Percentiles rank a stretch among this genome's conserved stretches.
Evolutionary conservation across 2,329 filamentous ascomycete genomes (phyloP).

Genomic region (Bipolaris oryzae): DNA sequence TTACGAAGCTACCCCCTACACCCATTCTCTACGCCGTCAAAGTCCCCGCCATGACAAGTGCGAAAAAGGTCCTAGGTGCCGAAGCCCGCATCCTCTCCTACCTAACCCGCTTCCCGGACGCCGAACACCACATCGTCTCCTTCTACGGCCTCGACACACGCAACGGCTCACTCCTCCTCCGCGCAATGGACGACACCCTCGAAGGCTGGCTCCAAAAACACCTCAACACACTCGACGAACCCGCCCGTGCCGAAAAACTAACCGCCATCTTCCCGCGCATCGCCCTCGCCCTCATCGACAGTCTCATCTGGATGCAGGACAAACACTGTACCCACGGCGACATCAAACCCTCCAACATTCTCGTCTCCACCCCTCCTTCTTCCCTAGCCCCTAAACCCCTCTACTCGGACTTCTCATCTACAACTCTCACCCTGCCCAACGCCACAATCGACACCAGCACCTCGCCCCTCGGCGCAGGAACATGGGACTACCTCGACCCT

Average conservation of each 20-base stretch:
- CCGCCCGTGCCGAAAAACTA: constrained; percentile 43
- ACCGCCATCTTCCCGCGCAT: constrained; percentile 50
- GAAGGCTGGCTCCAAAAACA: constrained; percentile 39
- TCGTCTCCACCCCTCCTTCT: constrained; percentile 48
- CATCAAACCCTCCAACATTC: constrained; percentile 57
- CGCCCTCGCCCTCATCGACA: constrained; percentile 48
- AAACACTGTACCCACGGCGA: constrained; percentile 52
- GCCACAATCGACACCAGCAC: constrained; percentile 12
- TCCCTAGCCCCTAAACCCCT: constrained; percentile 36
- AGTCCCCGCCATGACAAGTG: constrained; percentile 36
- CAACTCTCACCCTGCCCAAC: constrained; percentile 26
- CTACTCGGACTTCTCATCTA: constrained; percentile 55
- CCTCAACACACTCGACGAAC: constrained; percentile 36
- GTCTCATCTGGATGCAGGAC: constrained; percentile 51
- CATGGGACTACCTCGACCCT: constrained; percentile 56
- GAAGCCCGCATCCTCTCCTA: constrained; percentile 45
- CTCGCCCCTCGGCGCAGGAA: constrained; percentile 51
- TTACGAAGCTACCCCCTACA: constrained; percentile 12
- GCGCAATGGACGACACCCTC: constrained; percentile 42
- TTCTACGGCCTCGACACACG: constrained; percentile 44
- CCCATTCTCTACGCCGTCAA: constrained; percentile 45
- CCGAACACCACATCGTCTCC: constrained; percentile 35
- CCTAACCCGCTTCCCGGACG: constrained; percentile 34
- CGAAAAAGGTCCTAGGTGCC: constrained; percentile 38
- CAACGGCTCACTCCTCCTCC: constrained; percentile 39